Evolutionary conservation across 768 basidiomycete species (phyloP).

Genomic region (Bullera alba): DNA sequence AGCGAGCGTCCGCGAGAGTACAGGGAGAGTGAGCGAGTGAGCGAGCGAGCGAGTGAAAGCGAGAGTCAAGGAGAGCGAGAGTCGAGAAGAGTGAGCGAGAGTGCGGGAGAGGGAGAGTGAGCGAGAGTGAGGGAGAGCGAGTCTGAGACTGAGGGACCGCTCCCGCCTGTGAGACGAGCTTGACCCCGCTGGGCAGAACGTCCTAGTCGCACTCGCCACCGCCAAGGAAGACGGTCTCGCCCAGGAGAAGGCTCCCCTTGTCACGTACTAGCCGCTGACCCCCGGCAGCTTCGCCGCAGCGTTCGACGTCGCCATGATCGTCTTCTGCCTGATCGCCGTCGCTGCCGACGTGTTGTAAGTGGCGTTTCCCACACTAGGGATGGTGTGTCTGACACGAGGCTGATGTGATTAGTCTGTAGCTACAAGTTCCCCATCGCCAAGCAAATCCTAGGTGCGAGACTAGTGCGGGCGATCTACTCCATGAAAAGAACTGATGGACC

Average conservation of each 20-base stretch:
- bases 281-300: constrained; percentile 20
- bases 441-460: constrained; percentile 6
- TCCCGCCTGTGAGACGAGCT: too few species aligned
- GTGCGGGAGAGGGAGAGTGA: too few species aligned
- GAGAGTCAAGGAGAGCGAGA: too few species aligned
- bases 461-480: background rate
- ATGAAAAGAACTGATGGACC: background rate
- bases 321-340: constrained; percentile 21
- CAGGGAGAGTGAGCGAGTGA: too few species aligned
- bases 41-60: too few species aligned
- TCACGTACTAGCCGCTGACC: background rate
- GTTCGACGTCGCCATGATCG: constrained; percentile 26
- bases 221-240: background rate
- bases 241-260: background rate
- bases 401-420: too few species aligned
- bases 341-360: constrained; percentile 34
- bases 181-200: too few species aligned
- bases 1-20: too few species aligned
- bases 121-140: too few species aligned
- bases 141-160: too few species aligned
- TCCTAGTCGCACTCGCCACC: background rate
- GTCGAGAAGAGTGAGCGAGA: too few species aligned
- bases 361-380: background rate
- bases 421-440: constrained; percentile 7
- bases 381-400: background rate